These are phyloP conservation scores for Diaporthe nobilis DNA, from an alignment of 2,329 filamentous ascomycete genomes.

Conservation along the genomic window DNA sequence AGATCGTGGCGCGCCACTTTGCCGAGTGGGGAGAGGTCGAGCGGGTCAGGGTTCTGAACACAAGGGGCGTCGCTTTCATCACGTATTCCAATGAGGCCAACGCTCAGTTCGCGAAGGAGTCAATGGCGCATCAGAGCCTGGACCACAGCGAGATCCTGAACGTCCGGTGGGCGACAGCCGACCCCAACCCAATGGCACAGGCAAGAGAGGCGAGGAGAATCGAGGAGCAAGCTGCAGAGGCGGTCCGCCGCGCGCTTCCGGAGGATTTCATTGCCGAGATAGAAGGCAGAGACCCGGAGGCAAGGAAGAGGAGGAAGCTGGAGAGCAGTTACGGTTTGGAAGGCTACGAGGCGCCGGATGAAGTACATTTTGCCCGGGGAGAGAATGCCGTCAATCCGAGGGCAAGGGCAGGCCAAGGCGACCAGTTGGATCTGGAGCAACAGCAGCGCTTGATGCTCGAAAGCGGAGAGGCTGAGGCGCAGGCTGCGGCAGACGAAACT, in stretches of 20 bases:
- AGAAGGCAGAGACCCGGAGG: constrained; percentile 89
- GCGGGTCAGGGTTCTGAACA: constrained; percentile 88
- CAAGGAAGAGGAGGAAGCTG: constrained; percentile 88
- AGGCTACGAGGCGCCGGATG: constrained; percentile 94
- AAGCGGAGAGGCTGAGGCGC: constrained; percentile 63
- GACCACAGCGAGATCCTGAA: constrained; percentile 95
- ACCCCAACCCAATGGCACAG: constrained; percentile 95
- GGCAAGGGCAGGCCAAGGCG: constrained; percentile 71
- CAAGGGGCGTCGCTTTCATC: constrained; percentile 91
- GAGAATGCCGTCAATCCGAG: constrained; percentile 75
- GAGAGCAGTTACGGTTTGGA: constrained; percentile 90
- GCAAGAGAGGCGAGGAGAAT: constrained; percentile 90
- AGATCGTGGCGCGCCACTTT: constrained; percentile 94
- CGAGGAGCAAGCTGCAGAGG: constrained; percentile 97
- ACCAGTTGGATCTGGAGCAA: constrained; percentile 62
- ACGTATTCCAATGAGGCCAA: constrained; percentile 94
- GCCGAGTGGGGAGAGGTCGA: constrained; percentile 97
- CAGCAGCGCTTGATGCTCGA: constrained; percentile 72
- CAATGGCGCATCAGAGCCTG: constrained; percentile 94
- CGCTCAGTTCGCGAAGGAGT: constrained; percentile 91
- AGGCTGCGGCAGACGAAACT: constrained; percentile 55
- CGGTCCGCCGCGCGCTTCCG: constrained; percentile 88
- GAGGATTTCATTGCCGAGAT: constrained; percentile 94
- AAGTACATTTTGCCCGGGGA: constrained; percentile 91
- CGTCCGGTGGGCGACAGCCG: constrained; percentile 95